Base-by-base conservation (phyloP, 352 stramenopile species). In the Achlya hypogyna region DNA sequence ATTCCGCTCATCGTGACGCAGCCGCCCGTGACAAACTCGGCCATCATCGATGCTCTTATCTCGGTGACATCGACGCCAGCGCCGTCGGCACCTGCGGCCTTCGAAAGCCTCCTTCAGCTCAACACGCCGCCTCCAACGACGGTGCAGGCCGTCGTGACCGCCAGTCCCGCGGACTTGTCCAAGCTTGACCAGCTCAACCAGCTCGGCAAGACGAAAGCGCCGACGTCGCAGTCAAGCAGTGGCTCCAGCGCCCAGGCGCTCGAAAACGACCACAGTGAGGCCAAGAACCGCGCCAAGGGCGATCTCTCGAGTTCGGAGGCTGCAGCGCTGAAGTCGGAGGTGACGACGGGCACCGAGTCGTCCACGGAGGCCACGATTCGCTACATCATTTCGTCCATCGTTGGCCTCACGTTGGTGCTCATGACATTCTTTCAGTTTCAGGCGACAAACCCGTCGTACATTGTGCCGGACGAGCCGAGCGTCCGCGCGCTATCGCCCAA, bases 401-500 rank as follows among this genome's bases (percentile, higher is more conserved):
- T 67, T 34, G 60, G 42, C 8, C 10, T 67, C 47, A 67, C 60
- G 6, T 12, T 67, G 10, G 60, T 28, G 10, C 32, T 67, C 20
- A 49, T 67, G 23, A 25, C 60, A 5, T 67, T 67, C 27, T 67
- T 67, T 27, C 60, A 60, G 18, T 67, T 42, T 25, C 4, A 40
- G 8, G 59, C 59, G 27, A 54, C 43, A 35, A 58, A 29, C 14
- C 59, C 59, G 23, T 66, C 59, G 59, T 66, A 10, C 42, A 14
- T 66, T 18, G 8, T 25, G n/a, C 60, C 60, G 9, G 60, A 67
- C 25, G 23, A 5, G 2, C 18, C 38, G 18, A n/a, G 9, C 14
- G 59, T 5, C 5, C 20, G 5, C 29, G 9, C 51, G 18, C 23
- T 38, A 14, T 82, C 79, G 40, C 82, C 82, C 1, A 91, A 91